Percentiles rank a stretch among this genome's conserved stretches.
phyloP scores from a whole-genome alignment of 1,139 yeast species.

The Diutina pseudorugosa region DNA sequence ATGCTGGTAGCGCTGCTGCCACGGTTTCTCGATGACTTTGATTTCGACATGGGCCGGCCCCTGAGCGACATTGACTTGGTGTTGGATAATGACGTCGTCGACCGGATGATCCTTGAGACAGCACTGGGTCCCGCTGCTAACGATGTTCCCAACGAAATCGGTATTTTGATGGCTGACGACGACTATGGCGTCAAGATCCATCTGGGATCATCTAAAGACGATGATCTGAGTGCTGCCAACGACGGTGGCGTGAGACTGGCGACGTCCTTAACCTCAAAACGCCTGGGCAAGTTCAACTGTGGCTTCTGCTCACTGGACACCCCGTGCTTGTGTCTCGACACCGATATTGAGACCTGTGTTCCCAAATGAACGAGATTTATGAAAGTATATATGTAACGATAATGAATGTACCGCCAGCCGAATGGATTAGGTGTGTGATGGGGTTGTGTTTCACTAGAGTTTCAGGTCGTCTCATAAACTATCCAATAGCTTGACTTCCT shows the following conservation, averaged over 20 bases:
- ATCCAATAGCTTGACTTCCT: too few relatives aligned
- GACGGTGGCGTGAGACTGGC: not conserved
- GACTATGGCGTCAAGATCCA: not conserved
- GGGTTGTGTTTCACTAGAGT: too few relatives aligned
- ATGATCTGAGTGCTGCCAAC: not conserved
- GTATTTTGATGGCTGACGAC: not conserved
- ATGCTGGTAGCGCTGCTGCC: conserved; percentile 1
- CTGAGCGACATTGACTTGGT: conserved; percentile 3
- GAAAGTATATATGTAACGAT: not conserved
- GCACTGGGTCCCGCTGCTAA: not conserved
- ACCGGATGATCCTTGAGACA: not conserved
- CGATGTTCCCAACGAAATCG: not conserved
- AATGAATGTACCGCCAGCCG: not conserved
- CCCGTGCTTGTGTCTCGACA: conserved; percentile 30
- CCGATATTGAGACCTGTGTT: conserved; percentile 8
- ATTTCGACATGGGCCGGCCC: not conserved
- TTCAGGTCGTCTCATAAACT: too few relatives aligned
- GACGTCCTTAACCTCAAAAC: not conserved
- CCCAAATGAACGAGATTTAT: not conserved
- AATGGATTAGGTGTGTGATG: too few relatives aligned
- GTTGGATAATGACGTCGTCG: conserved; percentile 2
- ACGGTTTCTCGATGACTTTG: not conserved
- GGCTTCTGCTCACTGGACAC: conserved; percentile 33
- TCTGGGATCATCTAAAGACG: not conserved
- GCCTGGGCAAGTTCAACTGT: conserved; percentile 10